phyloP scores from a whole-genome alignment of 208 protist genomes.

The Wallacemonas sp. region DNA sequence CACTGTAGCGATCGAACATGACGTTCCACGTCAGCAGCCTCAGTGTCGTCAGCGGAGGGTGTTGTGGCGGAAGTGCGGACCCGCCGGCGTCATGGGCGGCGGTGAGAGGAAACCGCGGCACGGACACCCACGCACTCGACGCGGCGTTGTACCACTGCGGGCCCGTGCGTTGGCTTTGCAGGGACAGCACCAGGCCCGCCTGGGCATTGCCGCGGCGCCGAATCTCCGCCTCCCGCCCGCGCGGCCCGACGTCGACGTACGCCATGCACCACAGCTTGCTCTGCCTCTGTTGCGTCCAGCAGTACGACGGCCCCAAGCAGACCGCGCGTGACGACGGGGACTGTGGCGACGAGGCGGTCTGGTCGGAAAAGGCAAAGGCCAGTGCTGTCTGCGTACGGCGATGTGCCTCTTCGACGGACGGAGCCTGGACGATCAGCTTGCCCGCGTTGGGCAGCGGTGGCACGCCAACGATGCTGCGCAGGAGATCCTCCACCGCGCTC shows the following conservation, averaged over 20 bases:
- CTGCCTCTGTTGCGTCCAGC: slow-evolving; percentile 64
- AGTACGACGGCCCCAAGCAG: slow-evolving; percentile 75
- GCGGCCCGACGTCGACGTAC: slow-evolving; percentile 76
- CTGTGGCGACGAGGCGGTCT: no score
- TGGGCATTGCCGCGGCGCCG: slow-evolving; percentile 53
- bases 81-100: not conserved
- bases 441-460: slow-evolving; percentile 37
- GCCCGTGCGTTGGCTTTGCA: not conserved
- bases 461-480: slow-evolving; percentile 56
- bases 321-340: slow-evolving; percentile 54
- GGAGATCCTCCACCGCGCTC: slow-evolving; percentile 32
- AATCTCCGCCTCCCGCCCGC: slow-evolving; percentile 32
- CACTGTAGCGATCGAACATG: slow-evolving; percentile 91
- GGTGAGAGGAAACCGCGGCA: slow-evolving; percentile 16
- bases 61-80: no score
- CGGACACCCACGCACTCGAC: slow-evolving; percentile 25
- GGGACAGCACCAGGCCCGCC: slow-evolving; percentile 20
- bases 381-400: slow-evolving; percentile 35
- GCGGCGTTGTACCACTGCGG: slow-evolving; percentile 15
- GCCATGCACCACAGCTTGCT: slow-evolving; percentile 69
- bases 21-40: slow-evolving; percentile 91
- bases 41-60: slow-evolving; percentile 25
- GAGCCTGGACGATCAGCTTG: slow-evolving; percentile 42
- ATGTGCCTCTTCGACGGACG: slow-evolving; percentile 28
- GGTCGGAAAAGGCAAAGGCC: slow-evolving; percentile 24